These are phyloP conservation scores for Parvularia atlantis DNA, from an alignment of 78 protist genomes.

Conservation along the genomic window DNA sequence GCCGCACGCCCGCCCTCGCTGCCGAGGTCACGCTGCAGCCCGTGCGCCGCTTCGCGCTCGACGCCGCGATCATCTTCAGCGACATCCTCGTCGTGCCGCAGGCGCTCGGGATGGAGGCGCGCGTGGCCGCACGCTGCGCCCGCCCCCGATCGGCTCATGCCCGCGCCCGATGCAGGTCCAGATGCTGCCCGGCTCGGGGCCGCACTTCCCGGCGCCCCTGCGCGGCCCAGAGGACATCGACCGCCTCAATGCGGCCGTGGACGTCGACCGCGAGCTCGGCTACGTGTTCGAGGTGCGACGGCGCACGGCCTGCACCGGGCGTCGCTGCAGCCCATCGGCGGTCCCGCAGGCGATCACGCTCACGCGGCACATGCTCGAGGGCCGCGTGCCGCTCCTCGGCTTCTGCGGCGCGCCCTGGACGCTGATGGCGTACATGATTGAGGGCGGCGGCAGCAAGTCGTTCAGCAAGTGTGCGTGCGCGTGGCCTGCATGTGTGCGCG, in stretches of 20 bases:
- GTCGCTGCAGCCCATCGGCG: no score
- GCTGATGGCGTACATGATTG: constrained; percentile 73
- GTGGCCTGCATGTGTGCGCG: constrained; percentile 2
- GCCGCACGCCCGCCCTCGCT: constrained; percentile 82
- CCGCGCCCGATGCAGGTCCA: constrained; percentile 27
- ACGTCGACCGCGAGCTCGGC: constrained; percentile 38
- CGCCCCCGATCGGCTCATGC: background rate
- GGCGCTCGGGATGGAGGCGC: constrained; percentile 34
- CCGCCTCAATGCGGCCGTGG: background rate
- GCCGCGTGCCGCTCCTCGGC: constrained; percentile 62
- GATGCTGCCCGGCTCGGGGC: constrained; percentile 72
- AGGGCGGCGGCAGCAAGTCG: constrained; percentile 66
- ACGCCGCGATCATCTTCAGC: constrained; percentile 85
- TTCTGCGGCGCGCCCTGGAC: constrained; percentile 86
- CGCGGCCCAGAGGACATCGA: constrained; percentile 22
- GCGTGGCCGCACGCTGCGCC: background rate
- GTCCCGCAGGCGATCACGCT: constrained; percentile 49
- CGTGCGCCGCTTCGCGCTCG: constrained; percentile 63
- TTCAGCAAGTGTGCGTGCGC: constrained; percentile 7
- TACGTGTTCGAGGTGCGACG: constrained; percentile 76
- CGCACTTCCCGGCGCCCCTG: constrained; percentile 58
- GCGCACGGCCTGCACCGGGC: no score
- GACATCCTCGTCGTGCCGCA: constrained; percentile 70
- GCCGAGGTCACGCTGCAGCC: constrained; percentile 81
- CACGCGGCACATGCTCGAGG: constrained; percentile 52